Percentiles rank a stretch among this genome's conserved stretches.
Conservation (phyloP, 2,329 filamentous ascomycete genomes). For the Fusarium mexicanum region DNA sequence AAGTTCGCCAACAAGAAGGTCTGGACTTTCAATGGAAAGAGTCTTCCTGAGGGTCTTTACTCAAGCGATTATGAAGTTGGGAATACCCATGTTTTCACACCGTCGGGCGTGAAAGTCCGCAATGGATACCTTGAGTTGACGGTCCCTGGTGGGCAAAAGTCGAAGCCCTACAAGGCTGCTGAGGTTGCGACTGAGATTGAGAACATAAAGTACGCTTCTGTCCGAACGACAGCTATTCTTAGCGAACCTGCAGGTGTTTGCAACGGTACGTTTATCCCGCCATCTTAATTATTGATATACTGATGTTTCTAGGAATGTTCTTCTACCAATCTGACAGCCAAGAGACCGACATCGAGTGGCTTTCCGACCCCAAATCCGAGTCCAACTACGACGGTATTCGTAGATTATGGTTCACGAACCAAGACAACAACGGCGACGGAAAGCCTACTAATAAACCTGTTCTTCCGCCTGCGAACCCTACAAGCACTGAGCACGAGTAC, state of each 20-base stretch:
- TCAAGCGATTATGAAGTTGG: constrained; percentile 36
- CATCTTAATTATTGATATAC: accelerated
- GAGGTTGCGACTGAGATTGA: constrained; percentile 38
- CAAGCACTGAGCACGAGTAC: constrained; percentile 45
- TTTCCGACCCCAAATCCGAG: constrained; percentile 42
- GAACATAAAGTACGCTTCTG: constrained; percentile 46
- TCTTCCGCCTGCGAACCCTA: constrained; percentile 35
- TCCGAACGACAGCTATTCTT: constrained; percentile 44
- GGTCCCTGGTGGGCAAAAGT: constrained; percentile 41
- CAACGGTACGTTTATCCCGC: constrained; percentile 33
- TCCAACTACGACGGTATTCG: constrained; percentile 41
- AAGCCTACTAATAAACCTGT: constrained; percentile 23
- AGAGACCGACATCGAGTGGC: constrained; percentile 48
- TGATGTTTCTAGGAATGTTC: constrained; percentile 41
- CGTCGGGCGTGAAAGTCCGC: constrained; percentile 33
- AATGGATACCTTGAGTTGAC: constrained; percentile 45
- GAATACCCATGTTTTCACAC: constrained; percentile 7
- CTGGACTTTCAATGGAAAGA: constrained; percentile 36
- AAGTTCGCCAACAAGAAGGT: constrained; percentile 38
- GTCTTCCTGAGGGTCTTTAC: constrained; percentile 37
- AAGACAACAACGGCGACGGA: constrained; percentile 39
- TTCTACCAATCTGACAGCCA: constrained; percentile 43
- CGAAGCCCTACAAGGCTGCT: constrained; percentile 37
- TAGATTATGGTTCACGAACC: constrained; percentile 46
- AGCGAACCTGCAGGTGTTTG: constrained; percentile 44